Evolutionary conservation across 2,329 filamentous ascomycete species (phyloP).

Genomic region (Graphilbum ipis-grandicollis): DNA sequence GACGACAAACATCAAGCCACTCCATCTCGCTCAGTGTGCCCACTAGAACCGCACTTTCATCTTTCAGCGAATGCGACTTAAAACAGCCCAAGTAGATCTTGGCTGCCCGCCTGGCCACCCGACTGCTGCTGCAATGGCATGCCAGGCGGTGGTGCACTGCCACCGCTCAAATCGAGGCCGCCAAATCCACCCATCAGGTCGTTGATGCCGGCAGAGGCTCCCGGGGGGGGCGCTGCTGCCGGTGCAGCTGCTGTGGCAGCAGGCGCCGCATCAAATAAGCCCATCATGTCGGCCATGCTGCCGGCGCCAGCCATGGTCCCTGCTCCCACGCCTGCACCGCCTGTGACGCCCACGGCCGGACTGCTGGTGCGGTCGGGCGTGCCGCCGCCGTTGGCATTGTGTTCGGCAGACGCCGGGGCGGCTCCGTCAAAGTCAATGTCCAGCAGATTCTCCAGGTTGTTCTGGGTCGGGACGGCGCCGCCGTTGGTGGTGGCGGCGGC

Average conservation of each 20-base stretch:
- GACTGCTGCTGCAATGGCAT: conserved; percentile 36
- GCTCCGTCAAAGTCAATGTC: conserved; percentile 60
- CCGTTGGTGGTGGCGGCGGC: conserved; percentile 15
- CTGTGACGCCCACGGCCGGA: conserved; percentile 22
- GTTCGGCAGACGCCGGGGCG: conserved; percentile 70
- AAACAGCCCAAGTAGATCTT: conserved; percentile 45
- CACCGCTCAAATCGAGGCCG: conserved; percentile 56
- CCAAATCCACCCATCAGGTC: conserved; percentile 86
- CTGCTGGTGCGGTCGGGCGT: conserved; percentile 55
- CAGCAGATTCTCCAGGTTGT: conserved; percentile 82
- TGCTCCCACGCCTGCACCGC: conserved; percentile 17
- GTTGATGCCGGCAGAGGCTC: conserved; percentile 46
- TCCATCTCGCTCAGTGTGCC: too few relatives aligned
- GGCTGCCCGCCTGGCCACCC: conserved; percentile 27
- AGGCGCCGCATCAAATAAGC: conserved; percentile 53
- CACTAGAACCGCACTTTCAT: too few relatives aligned
- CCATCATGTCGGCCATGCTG: conserved; percentile 47
- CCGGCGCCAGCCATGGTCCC: conserved; percentile 35
- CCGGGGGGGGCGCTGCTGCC: conserved; percentile 12
- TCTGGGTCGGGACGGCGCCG: conserved; percentile 41
- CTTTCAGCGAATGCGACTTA: conserved; percentile 14
- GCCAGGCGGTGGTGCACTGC: conserved; percentile 46
- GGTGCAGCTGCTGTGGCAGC: conserved; percentile 21
- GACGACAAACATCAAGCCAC: too few relatives aligned
- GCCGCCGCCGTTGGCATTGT: conserved; percentile 26